Evolutionary conservation across 2,329 filamentous ascomycete genomes (phyloP), one percentile per base, ranked within the genome.

Genomic region (Chaetomium strumarium): DNA sequence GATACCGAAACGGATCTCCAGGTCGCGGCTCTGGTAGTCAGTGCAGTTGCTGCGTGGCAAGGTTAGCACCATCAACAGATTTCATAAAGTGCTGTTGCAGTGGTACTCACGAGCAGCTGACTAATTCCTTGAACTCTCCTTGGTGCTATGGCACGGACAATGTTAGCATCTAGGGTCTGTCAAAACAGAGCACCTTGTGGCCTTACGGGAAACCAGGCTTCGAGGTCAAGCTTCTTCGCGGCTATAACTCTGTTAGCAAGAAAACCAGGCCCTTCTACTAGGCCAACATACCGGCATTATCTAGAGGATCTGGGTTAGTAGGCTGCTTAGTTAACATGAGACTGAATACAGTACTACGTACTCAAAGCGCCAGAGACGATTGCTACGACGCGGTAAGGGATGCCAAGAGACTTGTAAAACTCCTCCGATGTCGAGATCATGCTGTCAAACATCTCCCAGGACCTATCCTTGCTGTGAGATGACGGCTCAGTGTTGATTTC

Each of bases 101-200:
- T 10, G 5, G 13, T 12, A 52, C 51, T 46, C 41, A 56, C 49
- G 90, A 95, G 79, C 91, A 96, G 17, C 89, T 95, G 46, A 97
- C 93, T 29, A 99, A 81, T 74, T 97, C 93, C 75, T 97, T 97
- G 80, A 97, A 99, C 72, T 97, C 93, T 63, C 87, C 87, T 70
- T 97, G 91, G 77, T 63, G 93, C 62, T 61, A 24, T 29, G 34
- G 24, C 7, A 42, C 51, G 29, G 3, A 39, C 14, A 9, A 19
- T 11, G 29, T 53, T 20, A 50, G 49, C 34, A 30, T 30, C 29
- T 37, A 24, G 20, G 16, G 12, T 20, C n/a, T 8, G 16, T 29
- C 8, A 11, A 17, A 19, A 20, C 16, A 30, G 20, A 2, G 5
- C 5, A 8, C 37, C 12, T 24, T 24, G 7, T 24, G 24, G 24